Percentiles rank a stretch among this genome's conserved stretches.
Conservation (phyloP, 208 protist genomes). For the Balamuthia mandrillaris region DNA sequence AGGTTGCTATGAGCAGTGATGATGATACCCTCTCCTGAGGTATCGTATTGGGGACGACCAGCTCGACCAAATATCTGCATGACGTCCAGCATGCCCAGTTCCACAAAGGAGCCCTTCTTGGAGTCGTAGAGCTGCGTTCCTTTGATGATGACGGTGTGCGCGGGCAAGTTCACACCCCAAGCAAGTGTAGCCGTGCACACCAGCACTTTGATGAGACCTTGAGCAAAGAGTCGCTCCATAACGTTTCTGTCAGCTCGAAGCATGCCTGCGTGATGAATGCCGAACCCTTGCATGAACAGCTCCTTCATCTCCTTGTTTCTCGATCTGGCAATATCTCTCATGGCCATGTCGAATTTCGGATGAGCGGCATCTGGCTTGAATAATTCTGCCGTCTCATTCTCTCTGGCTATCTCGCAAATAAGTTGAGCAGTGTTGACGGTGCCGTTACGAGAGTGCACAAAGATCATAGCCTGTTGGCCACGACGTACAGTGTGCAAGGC, state of each 20-base stretch:
- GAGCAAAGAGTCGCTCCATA: constrained; percentile 90
- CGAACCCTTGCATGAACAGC: constrained; percentile 86
- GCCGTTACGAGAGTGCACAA: constrained; percentile 96
- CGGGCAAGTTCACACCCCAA: constrained; percentile 99
- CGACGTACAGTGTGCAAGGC: constrained; percentile 77
- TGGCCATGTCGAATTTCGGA: neutral
- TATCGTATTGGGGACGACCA: constrained; percentile 97
- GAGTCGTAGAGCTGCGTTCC: constrained; percentile 83
- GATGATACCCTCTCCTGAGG: constrained; percentile 93
- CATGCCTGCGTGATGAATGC: constrained; percentile 94
- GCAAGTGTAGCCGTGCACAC: constrained; percentile 98
- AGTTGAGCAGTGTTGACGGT: constrained; percentile 86
- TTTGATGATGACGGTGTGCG: constrained; percentile 98
- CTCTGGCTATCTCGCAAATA: constrained; percentile 82
- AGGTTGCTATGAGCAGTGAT: constrained; percentile 95
- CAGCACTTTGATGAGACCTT: constrained; percentile 89
- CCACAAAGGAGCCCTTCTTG: constrained; percentile 88
- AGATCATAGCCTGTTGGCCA: constrained; percentile 97
- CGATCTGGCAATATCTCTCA: constrained; percentile 52
- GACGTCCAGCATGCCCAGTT: constrained; percentile 97
- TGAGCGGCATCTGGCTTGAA: constrained; percentile 37
- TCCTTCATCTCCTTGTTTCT: constrained; percentile 81
- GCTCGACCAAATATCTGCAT: constrained; percentile 97
- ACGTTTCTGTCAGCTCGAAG: constrained; percentile 88
- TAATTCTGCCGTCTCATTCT: neutral